Evolutionary conservation across 2,329 filamentous ascomycete genomes (phyloP), one percentile per base, ranked within the genome.

Genomic region (Diaporthe sp.): DNA sequence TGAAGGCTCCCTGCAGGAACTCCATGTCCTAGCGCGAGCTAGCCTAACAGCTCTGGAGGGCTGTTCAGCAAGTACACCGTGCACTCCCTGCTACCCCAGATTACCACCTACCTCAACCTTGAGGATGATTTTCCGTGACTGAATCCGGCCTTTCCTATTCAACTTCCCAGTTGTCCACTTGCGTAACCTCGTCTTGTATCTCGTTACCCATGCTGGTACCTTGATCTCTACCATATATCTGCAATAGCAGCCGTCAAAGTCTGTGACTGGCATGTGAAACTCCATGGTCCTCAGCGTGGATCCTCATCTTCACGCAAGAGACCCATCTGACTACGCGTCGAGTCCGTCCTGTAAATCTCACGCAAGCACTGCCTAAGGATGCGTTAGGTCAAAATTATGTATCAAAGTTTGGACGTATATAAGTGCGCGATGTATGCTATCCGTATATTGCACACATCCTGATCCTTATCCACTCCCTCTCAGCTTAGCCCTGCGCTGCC

Each of bases 1-100:
- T 31, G 28, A 39, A 37, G 44, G 28, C 25, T 19, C 44, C 62
- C 62, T 68, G 62, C 62, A 68, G 62, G 46, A 53, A 51, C 46
- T 53, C 46, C 13, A 42, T 39, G 46, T 53, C 65, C 42, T 68
- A 53, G 65, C 62, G 62, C 37, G 12, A 42, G 22, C 39, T 44
- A 39, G 39, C 25, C 39, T 62, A 31, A 46, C 39, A 46, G 59
- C 37, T 28, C n/a, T 19, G 28, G 10, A 7, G 4, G 4, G 58
- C 58, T 57, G 57, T 37, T 31, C n/a, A 22, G n/a, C n/a, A 28
- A 22, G 7, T 19, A 46, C 34, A 31, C 44, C 31, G 19, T 51
- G 44, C 62, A 49, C 42, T 49, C 7, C 49, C n/a, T 9, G 42
- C 61, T 22, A 65, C 61, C 42, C 42, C 42, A 34, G 17, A 46